Evolutionary conservation across 2,329 filamentous ascomycete genomes (phyloP), one percentile per base, ranked within the genome.

Genomic region (Aspergillus ustus): DNA sequence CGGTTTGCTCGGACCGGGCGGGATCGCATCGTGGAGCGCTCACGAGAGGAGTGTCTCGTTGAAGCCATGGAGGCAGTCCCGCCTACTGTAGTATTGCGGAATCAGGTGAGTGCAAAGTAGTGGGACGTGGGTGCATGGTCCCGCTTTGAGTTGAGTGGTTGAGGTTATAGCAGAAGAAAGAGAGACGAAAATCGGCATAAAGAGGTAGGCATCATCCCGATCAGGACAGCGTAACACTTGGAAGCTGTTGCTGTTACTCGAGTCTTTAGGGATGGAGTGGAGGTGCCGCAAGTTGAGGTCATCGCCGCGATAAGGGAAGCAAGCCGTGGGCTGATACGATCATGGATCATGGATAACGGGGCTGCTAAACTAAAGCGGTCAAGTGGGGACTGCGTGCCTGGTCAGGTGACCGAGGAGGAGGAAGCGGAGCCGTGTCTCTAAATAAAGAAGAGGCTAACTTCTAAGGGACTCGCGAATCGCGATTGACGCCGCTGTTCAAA

Each of bases 1-100:
- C 77, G 75, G 64, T 66, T 76, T 29, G 71, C 70, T 31, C 77
- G 76, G 44, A 76, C 59, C 19, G 77, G 77, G 13, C 74, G 73
- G 54, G 73, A 70, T 54, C 66, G 68, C 43, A 62, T 66, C 19
- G 63, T 60, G 4, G 67, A 52, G 37, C 63, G 64, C 34, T 64
- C 63, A 48, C 66, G 63, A 45, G 68, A 57, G 28, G 69, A 62
- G 44, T 67, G 70, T 48, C 63, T 62, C 19, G 66, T 68, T 22
- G 71, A 67, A 61, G 74, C 70, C 76, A 78, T 78, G 50, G 54
- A 58, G 52, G 51, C 20, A 43, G 17, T 11, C 29, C n/a, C 29
- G 19, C 13, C 19, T 25, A 19, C 54, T 61, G 58, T 54, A 61
- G 44, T 66, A 64, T 46, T 59, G 53, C 59, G 61, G 60, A 60